phyloP scores from a whole-genome alignment of 352 stramenopile genomes.

The Phytophthora aleatoria region DNA sequence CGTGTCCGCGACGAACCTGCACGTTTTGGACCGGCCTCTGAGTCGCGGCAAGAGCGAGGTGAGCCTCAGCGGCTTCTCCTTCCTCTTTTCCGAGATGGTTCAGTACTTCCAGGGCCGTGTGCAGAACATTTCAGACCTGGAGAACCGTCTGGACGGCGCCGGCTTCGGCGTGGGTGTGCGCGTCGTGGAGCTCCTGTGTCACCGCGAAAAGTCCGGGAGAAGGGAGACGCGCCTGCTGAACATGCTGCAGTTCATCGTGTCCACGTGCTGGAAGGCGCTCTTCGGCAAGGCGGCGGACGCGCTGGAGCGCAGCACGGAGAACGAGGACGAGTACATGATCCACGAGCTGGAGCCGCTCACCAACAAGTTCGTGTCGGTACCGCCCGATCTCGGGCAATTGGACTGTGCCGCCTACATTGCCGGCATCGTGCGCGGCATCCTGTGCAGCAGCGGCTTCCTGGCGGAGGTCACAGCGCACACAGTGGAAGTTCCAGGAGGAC shows the following conservation, averaged over 20 bases:
- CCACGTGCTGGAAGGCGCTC: constrained; percentile 94
- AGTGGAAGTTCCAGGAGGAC: constrained; percentile 64
- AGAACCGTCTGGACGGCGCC: constrained; percentile 93
- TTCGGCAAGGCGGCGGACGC: constrained; percentile 97
- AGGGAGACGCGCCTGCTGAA: constrained; percentile 86
- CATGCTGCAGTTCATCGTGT: constrained; percentile 95
- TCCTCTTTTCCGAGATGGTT: constrained; percentile 98
- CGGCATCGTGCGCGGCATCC: constrained; percentile 92
- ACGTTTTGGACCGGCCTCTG: constrained; percentile 80
- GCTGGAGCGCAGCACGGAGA: constrained; percentile 96
- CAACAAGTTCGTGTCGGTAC: constrained; percentile 97
- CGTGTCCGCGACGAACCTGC: constrained; percentile 58
- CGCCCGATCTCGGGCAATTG: constrained; percentile 94
- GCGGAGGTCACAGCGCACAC: constrained; percentile 79
- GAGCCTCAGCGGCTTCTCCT: constrained; percentile 94
- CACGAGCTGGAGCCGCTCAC: constrained; percentile 93
- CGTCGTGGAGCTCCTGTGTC: constrained; percentile 93
- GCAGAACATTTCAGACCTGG: constrained; percentile 95
- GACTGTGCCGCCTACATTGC: constrained; percentile 97
- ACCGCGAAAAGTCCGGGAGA: constrained; percentile 79
- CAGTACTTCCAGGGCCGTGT: constrained; percentile 97
- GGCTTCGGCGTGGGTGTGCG: constrained; percentile 96
- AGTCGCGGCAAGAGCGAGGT: constrained; percentile 81
- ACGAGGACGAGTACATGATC: constrained; percentile 99
- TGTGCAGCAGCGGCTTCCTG: constrained; percentile 85